Conservation (phyloP, 768 basidiomycete species). For the Boletellus ananas region DNA sequence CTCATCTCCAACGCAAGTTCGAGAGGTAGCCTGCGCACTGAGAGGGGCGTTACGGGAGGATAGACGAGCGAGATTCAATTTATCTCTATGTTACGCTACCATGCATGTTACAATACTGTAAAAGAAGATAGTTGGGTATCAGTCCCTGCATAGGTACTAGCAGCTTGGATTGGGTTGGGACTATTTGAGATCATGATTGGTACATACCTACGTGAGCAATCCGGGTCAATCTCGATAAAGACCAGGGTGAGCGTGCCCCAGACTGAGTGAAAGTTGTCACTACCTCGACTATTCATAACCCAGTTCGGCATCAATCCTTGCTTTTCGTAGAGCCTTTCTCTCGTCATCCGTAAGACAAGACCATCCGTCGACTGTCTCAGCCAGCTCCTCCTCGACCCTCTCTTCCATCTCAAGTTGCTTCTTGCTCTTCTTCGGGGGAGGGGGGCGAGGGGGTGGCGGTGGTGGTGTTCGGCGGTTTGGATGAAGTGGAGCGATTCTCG, state of each 20-base stretch:
- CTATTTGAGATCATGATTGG: not conserved
- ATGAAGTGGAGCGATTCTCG: conserved; percentile 72
- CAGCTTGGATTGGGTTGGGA: not conserved
- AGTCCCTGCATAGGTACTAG: not conserved
- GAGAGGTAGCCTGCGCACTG: not conserved
- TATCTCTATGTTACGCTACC: conserved; percentile 1
- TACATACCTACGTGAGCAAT: conserved; percentile 2
- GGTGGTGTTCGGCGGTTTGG: conserved; percentile 71
- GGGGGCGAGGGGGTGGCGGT: conserved; percentile 65
- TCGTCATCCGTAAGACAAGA: conserved; percentile 39
- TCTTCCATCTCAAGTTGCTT: conserved; percentile 75
- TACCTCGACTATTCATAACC: conserved; percentile 43
- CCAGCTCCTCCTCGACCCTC: conserved; percentile 74
- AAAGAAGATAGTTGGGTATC: not conserved
- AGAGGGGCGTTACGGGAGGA: not conserved
- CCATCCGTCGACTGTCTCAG: conserved; percentile 70
- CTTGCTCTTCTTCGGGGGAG: conserved; percentile 74
- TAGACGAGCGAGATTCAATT: not conserved
- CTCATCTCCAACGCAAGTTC: conserved; percentile 18
- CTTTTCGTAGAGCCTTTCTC: conserved; percentile 50
- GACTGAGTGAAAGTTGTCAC: not conserved
- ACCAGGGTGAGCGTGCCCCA: not conserved
- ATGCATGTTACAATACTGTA: conserved; percentile 1
- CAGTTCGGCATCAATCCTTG: conserved; percentile 62
- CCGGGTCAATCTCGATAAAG: not conserved